phyloP scores from a whole-genome alignment of 2,329 filamentous ascomycete genomes.

The Pyrenophora graminea region DNA sequence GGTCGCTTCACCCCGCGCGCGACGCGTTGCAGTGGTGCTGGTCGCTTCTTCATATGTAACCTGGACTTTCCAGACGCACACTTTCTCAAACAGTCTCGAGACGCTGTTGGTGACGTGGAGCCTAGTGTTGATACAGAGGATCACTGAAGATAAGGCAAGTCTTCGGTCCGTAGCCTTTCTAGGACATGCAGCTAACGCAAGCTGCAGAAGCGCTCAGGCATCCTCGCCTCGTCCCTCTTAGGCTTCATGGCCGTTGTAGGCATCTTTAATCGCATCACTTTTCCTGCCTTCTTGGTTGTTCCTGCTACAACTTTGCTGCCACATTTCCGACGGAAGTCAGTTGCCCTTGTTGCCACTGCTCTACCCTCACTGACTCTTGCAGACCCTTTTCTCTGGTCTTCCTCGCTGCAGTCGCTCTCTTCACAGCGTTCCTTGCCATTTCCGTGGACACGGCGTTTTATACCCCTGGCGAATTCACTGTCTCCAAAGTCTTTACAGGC shows the following conservation, averaged over 20 bases:
- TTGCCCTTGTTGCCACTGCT: constrained; percentile 12
- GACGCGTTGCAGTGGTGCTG: constrained; percentile 75
- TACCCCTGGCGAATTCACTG: constrained; percentile 61
- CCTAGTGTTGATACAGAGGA: constrained; percentile 86
- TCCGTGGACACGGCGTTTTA: constrained; percentile 87
- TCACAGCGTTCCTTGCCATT: constrained; percentile 74
- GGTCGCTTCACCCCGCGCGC: constrained; percentile 71
- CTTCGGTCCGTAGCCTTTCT: constrained; percentile 31
- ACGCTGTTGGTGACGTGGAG: constrained; percentile 93
- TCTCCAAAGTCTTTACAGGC: constrained; percentile 64
- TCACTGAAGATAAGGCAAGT: constrained; percentile 75
- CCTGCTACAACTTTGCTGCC: constrained; percentile 82
- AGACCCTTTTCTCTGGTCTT: constrained; percentile 65
- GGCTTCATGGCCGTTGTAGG: constrained; percentile 83
- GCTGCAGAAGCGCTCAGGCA: constrained; percentile 70
- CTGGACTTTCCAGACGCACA: constrained; percentile 98
- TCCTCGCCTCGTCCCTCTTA: constrained; percentile 75
- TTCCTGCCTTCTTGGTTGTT: constrained; percentile 87
- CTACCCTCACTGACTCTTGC: constrained; percentile 8
- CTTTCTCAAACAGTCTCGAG: constrained; percentile 96
- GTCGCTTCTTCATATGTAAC: constrained; percentile 97
- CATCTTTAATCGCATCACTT: constrained; percentile 95
- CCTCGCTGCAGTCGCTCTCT: constrained; percentile 66
- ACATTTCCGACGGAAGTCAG: constrained; percentile 80
- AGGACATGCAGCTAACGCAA: constrained; percentile 39